These are phyloP conservation scores for Lantana camara DNA, from an alignment of 257 asterid species.

Conservation along the genomic window DNA sequence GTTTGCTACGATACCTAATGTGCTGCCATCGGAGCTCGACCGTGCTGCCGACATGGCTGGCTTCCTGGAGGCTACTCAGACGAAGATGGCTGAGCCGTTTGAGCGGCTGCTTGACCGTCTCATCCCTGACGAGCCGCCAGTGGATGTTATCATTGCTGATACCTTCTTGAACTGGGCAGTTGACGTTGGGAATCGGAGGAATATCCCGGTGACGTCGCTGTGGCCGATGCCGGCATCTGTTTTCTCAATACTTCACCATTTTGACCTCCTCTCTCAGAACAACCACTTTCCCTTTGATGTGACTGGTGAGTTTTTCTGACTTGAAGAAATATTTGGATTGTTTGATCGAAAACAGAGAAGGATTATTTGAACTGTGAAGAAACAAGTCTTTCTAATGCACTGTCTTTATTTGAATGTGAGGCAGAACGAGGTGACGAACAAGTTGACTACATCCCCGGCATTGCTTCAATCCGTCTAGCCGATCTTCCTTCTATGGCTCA, in stretches of 20 bases:
- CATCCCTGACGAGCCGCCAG: constrained; percentile 11
- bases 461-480: constrained; percentile 33
- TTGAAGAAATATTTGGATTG: no score
- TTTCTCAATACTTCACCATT: constrained; percentile 27
- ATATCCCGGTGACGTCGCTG: constrained; percentile 43
- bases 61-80: constrained; percentile 23
- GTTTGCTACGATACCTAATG: constrained; percentile 42
- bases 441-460: constrained; percentile 46
- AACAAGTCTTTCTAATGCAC: no score
- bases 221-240: constrained; percentile 45
- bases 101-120: constrained; percentile 37
- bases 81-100: constrained; percentile 42
- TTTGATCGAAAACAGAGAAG: no score
- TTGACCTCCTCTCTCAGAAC: constrained; percentile 31
- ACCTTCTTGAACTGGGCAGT: constrained; percentile 30
- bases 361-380: no score
- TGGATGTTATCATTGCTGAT: constrained; percentile 33
- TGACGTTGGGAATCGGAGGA: constrained; percentile 33
- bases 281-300: constrained; percentile 29
- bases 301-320: constrained; percentile 13
- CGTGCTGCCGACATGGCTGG: constrained; percentile 34
- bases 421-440: constrained; percentile 35
- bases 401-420: background rate
- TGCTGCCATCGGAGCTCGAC: constrained; percentile 44
- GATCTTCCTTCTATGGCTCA: constrained; percentile 33